Base-by-base conservation (phyloP, 345 rosid genomes). In the Pistacia atlantica region DNA sequence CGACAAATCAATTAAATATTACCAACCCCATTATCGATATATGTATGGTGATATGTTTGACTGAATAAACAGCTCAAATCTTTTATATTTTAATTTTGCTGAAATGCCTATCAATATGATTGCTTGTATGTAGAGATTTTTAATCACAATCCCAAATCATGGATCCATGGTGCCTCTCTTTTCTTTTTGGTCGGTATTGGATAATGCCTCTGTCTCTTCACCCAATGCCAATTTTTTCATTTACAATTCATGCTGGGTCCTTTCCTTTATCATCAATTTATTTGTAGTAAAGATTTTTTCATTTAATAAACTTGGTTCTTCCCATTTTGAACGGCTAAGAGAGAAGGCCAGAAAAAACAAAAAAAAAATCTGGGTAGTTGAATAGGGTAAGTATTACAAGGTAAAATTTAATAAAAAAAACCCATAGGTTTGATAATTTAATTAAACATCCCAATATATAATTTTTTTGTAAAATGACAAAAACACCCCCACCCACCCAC, bases 21-120 rank as follows among this genome's bases (percentile, higher is more conserved):
- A 71, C 65, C 63, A 56, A 71, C 65, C 55, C 65, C 75, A 71
- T 58, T 58, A 71, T 17, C 75, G 17, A 14, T 51, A 33, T 31
- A 11, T 3, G 13, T 38, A 25, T 25, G 25, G 0, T 20, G 38
- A 14, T 59, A 10, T 7, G 72, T 6, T 72, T 45, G 75, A 48
- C 25, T 22, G 3, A 58, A 71, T 46, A 25, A 60, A 14, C 33
- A 31, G 31, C 18, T 4, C 25, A 28, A 42, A 42, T 5, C 3
- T 11, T 67, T 48, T 22, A 13, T 25, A 12, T 25, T 5, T 66
- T 69, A 51, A n/a, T 52, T 11, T 12, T 17, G 28, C 64, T 20
- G 35, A 25, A 22, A 11, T n/a, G 48, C 25, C n/a, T 25, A 3
- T 48, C 8, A 42, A 42, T 31, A 54, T 14, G 10, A 18, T 54